Base-by-base conservation (phyloP, 2,329 filamentous ascomycete genomes). In the Calcarisporium arbuscula region DNA sequence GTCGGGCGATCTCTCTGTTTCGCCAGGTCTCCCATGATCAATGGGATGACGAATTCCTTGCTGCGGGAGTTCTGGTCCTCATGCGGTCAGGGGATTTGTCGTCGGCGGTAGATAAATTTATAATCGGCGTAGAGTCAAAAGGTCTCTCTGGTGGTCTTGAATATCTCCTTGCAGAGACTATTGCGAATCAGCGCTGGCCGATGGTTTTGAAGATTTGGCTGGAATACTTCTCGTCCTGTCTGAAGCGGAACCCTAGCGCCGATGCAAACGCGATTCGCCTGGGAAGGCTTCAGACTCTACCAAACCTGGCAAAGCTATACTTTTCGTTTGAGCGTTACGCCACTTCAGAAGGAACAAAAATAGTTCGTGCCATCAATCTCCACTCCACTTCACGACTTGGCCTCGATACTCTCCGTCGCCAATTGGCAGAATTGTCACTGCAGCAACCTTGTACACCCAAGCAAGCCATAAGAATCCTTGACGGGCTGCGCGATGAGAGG, bases 1-100 rank as follows among this genome's bases (percentile, higher is more conserved):
- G 58, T 46, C 63, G 68, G 36, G 58, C 70, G n/a, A 49, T 60
- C 5, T 57, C 65, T 4, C 39, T 74, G 3, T 70, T 74, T 32
- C 52, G 53, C 3, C 50, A 59, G 19, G 47, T 69, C 3, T 46
- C 57, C 1, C 22, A 44, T 3, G 42, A 54, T 0, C 37, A 51
- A 6, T 72, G 68, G 69, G 58, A 61, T 12, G 50, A 64, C 10
- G 47, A 54, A 4, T 37, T 60, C 5, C 56, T 72, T 4, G 46
- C 58, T 3, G 56, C 62, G 0, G 65, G 57, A 8, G 49, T 74
- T 5, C 49, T 57, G 8, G 58, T 68, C 4, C 56, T 65, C 19
- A 42, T 74, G 28, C 57, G 54, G 15, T 51, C 65, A 5, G 56
- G 62, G 11, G 58, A 69, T 19, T 34, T 51, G 5, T 12, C 47